phyloP scores from a whole-genome alignment of 2,329 filamentous ascomycete species.

The Ceratocystis ficicola region DNA sequence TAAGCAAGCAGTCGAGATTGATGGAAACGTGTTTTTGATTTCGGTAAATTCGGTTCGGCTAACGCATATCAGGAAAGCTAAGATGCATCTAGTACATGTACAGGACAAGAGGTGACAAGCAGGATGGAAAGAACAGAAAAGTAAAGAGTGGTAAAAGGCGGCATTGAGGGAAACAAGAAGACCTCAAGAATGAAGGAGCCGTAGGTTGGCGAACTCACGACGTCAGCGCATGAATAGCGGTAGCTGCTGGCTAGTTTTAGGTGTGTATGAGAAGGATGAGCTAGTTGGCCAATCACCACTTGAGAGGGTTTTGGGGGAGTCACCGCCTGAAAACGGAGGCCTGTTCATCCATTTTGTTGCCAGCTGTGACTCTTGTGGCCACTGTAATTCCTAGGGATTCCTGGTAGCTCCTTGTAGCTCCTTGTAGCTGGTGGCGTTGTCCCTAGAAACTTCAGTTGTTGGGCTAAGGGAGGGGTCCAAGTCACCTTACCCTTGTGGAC shows the following conservation, averaged over 20 bases:
- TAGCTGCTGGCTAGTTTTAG: slow-evolving; percentile 14
- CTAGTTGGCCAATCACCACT: not conserved
- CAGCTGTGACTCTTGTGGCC: slow-evolving; percentile 12
- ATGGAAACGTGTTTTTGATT: slow-evolving; percentile 4
- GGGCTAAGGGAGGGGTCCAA: not conserved
- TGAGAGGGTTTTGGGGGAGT: not conserved
- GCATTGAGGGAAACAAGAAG: not conserved
- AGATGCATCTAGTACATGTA: not conserved
- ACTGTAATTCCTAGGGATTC: slow-evolving; percentile 1
- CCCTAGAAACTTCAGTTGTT: no score
- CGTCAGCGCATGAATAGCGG: slow-evolving; percentile 19
- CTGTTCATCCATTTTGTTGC: not conserved
- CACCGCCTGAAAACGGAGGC: slow-evolving; percentile 18
- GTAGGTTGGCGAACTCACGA: slow-evolving; percentile 8
- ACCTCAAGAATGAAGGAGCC: not conserved
- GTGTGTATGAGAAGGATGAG: slow-evolving; percentile 17
- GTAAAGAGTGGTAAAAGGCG: not conserved
- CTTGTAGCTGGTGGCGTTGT: not conserved
- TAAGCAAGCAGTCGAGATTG: slow-evolving; percentile 1
- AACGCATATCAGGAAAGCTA: not conserved
- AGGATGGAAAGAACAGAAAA: not conserved
- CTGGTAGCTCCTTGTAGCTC: not conserved
- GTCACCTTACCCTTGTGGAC: not conserved
- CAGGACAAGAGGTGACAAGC: not conserved
- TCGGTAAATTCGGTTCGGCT: slow-evolving; percentile 4